phyloP scores from a whole-genome alignment of 257 asterid genomes.

The Solanum sejunctum region DNA sequence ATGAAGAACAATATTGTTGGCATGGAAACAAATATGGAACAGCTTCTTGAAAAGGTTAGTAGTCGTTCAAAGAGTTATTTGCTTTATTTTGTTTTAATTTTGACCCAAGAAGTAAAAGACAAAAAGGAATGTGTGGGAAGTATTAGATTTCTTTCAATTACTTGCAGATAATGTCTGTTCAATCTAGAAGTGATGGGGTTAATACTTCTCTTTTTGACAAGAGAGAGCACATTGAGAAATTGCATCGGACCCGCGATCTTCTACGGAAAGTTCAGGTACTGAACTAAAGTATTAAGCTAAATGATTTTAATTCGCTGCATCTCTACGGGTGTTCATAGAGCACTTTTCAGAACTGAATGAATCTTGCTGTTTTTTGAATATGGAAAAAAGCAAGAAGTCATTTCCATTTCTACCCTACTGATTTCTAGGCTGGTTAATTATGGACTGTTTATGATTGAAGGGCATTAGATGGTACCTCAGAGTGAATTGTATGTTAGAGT shows the following conservation, averaged over 20 bases:
- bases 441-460: background rate
- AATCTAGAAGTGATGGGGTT: constrained; percentile 93
- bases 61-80: background rate
- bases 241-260: constrained; percentile 94
- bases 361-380: background rate
- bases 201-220: constrained; percentile 88
- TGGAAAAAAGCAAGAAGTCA: background rate
- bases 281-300: background rate
- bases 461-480: background rate
- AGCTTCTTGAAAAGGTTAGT: constrained; percentile 90
- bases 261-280: constrained; percentile 93
- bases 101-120: background rate
- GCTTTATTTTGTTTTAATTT: background rate
- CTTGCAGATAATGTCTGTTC: constrained; percentile 89
- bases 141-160: background rate
- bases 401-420: background rate
- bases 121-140: background rate
- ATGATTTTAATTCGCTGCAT: background rate
- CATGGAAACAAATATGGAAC: constrained; percentile 97
- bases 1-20: constrained; percentile 95
- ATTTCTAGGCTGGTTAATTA: background rate
- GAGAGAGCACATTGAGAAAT: constrained; percentile 95
- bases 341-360: background rate
- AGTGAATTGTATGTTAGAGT: background rate
- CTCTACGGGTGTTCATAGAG: background rate